These are phyloP conservation scores for Cordyceps farinosa DNA, from an alignment of 2,329 filamentous ascomycete genomes.

Conservation along the genomic window DNA sequence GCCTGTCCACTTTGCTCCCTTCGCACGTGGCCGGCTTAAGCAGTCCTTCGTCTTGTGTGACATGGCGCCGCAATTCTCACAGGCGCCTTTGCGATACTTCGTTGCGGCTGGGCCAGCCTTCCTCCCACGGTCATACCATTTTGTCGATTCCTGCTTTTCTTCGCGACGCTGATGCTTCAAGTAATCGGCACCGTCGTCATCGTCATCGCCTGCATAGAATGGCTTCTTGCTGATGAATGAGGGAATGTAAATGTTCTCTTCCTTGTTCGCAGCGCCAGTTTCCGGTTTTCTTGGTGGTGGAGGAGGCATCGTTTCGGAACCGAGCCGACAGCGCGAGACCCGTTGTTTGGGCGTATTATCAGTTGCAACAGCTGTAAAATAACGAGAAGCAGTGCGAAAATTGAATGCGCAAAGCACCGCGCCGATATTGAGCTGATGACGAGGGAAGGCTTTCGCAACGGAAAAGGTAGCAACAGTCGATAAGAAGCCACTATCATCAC, in stretches of 20 bases:
- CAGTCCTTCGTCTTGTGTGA: conserved; percentile 95
- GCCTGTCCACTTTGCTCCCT: conserved; percentile 88
- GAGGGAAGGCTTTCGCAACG: background rate
- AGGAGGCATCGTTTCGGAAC: conserved; percentile 20
- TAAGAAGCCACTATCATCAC: conserved; percentile 24
- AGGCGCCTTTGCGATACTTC: conserved; percentile 96
- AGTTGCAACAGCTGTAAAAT: background rate
- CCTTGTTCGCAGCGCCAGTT: conserved; percentile 57
- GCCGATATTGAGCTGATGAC: background rate
- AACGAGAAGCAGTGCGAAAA: background rate
- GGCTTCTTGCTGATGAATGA: conserved; percentile 97
- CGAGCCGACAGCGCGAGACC: background rate
- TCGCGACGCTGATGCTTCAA: conserved; percentile 84
- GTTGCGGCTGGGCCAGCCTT: conserved; percentile 83
- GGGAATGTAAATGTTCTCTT: conserved; percentile 98
- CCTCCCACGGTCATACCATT: conserved; percentile 92
- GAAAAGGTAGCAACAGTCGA: conserved; percentile 9
- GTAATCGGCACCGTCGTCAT: conserved; percentile 76
- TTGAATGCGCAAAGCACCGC: background rate
- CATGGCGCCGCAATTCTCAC: conserved; percentile 97
- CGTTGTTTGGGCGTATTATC: background rate
- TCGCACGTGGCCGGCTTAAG: conserved; percentile 79
- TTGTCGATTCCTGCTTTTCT: conserved; percentile 63
- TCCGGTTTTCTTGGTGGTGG: conserved; percentile 35
- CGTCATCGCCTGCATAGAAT: conserved; percentile 84